Conservation (phyloP, 1,284 basidiomycete genomes). For the Puccinia polysora region DNA sequence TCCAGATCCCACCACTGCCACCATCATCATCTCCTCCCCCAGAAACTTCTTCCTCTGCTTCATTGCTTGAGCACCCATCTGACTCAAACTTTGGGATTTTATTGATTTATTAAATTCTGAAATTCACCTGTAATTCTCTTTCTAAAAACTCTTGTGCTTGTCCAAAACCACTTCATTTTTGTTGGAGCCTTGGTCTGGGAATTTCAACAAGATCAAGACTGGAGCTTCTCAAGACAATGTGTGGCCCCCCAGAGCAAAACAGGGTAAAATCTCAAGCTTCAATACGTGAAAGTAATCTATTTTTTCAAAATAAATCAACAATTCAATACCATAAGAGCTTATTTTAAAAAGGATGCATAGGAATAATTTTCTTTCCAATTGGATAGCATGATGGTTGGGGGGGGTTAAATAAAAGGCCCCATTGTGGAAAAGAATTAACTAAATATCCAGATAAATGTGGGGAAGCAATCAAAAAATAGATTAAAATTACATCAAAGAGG, state of each 20-base stretch:
- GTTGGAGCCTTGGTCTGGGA: constrained; percentile 22
- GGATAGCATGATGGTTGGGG: no score
- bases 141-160: not conserved
- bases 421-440: constrained; percentile 47
- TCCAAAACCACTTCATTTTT: not conserved
- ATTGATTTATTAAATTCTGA: constrained; percentile 22
- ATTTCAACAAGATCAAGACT: constrained; percentile 9
- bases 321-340: no score
- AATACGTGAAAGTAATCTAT: constrained; percentile 53
- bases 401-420: not conserved
- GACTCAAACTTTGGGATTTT: not conserved
- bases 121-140: constrained; percentile 28
- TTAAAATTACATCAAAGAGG: constrained; percentile 58
- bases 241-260: not conserved
- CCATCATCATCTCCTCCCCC: no score
- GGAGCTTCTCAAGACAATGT: not conserved
- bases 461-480: constrained; percentile 60
- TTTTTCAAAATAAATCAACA: not conserved
- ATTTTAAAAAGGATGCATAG: no score
- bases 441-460: constrained; percentile 52
- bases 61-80: no score
- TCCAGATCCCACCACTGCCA: no score
- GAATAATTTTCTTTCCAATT: no score
- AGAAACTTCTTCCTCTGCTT: no score
- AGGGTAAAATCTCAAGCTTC: constrained; percentile 59